A percentile compares a stretch with the other conserved stretches of the same genome.
Evolutionary conservation across 179 eudicot genomes (phyloP).

Genomic region (Drosera spatulata): DNA sequence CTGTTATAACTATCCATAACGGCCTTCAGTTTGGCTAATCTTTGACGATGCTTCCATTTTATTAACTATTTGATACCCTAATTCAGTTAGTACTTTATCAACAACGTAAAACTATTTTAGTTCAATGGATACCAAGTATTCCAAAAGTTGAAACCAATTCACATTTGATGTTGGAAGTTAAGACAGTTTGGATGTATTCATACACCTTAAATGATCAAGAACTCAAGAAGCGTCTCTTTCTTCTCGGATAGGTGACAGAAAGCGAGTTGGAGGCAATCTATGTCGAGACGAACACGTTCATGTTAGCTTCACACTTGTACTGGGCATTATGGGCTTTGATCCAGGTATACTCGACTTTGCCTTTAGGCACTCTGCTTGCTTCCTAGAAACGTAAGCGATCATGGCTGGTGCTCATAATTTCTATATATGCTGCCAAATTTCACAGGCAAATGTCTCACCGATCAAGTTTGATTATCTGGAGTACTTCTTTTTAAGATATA

Average conservation of each 20-base stretch:
- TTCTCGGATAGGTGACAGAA: conserved; percentile 38
- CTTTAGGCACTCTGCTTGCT: background rate
- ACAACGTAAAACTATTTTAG: too few relatives aligned
- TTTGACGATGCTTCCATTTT: too few relatives aligned
- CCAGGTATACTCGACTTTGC: conserved; percentile 40
- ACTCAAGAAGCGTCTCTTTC: conserved; percentile 1
- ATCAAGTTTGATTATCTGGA: conserved; percentile 81
- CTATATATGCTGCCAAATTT: conserved; percentile 2
- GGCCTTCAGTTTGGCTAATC: too few relatives aligned
- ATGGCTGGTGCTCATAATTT: background rate
- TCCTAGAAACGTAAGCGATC: background rate
- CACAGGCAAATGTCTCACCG: conserved; percentile 88
- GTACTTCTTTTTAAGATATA: conserved; percentile 74
- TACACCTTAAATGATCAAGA: too few relatives aligned
- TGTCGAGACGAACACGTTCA: conserved; percentile 70
- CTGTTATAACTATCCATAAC: background rate
- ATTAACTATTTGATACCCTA: too few relatives aligned
- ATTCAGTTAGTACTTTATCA: too few relatives aligned
- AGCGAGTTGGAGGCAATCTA: conserved; percentile 63
- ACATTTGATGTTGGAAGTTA: too few relatives aligned
- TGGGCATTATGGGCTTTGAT: conserved; percentile 98
- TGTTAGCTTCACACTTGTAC: conserved; percentile 81
- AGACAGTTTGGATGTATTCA: too few relatives aligned
- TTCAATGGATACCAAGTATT: too few relatives aligned
- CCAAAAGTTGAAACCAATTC: too few relatives aligned